phyloP scores from a whole-genome alignment of 2,329 filamentous ascomycete species.

The Phaeosphaeria sp. region DNA sequence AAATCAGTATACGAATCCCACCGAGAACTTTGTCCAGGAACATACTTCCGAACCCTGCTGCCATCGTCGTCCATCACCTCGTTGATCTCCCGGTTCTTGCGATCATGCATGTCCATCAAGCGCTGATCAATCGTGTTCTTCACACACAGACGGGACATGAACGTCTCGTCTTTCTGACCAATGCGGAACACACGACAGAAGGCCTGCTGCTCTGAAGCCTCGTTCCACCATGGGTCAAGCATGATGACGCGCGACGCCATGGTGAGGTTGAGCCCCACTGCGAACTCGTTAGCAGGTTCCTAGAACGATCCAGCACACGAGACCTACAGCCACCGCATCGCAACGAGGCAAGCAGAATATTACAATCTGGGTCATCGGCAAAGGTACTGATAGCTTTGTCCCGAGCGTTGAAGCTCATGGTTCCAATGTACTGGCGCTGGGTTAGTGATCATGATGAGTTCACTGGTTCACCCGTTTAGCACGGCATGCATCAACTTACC shows the following conservation, averaged over 20 bases:
- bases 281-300: background rate
- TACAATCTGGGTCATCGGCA: constrained; percentile 43
- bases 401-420: constrained; percentile 53
- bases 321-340: constrained; percentile 59
- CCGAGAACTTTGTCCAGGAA: background rate
- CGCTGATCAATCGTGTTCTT: constrained; percentile 64
- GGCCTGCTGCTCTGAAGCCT: constrained; percentile 66
- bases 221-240: constrained; percentile 66
- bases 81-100: constrained; percentile 58
- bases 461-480: background rate
- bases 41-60: constrained; percentile 36
- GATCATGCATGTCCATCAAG: constrained; percentile 61
- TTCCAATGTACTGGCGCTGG: constrained; percentile 54
- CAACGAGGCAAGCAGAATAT: constrained; percentile 63
- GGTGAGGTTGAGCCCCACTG: constrained; percentile 64
- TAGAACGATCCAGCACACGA: no score
- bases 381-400: constrained; percentile 58
- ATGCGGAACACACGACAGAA: constrained; percentile 69
- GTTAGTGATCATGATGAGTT: background rate
- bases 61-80: constrained; percentile 51
- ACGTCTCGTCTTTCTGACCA: constrained; percentile 67
- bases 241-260: constrained; percentile 59
- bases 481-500: constrained; percentile 26
- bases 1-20: constrained; percentile 4
- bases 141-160: constrained; percentile 65